Evolutionary conservation across 768 basidiomycete species (phyloP).

Genomic region (Termitomyces titanicus): DNA sequence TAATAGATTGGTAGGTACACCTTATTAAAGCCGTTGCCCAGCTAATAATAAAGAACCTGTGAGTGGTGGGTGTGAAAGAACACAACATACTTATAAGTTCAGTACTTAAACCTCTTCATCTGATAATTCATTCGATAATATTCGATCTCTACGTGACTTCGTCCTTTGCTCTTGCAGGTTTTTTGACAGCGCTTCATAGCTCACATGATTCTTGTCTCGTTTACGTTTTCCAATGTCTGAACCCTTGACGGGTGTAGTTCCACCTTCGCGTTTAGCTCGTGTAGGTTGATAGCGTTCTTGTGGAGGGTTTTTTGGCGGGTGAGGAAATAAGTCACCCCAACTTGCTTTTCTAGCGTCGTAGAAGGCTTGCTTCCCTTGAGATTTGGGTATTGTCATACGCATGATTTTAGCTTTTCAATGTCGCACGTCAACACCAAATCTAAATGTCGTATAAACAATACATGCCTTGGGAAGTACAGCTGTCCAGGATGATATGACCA

Average conservation of each 20-base stretch:
- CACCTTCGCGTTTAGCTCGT: constrained; percentile 25
- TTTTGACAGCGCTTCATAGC: constrained; percentile 35
- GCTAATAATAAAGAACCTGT: constrained; percentile 6
- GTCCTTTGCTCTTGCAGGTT: constrained; percentile 36
- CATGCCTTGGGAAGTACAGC: constrained; percentile 79
- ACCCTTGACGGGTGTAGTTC: constrained; percentile 28
- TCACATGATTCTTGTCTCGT: constrained; percentile 24
- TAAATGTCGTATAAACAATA: neutral
- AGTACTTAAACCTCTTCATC: neutral
- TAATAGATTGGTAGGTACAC: constrained; percentile 14
- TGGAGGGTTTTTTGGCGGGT: constrained; percentile 73
- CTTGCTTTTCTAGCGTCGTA: constrained; percentile 91
- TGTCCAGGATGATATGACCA: constrained; percentile 90
- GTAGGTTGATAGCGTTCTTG: constrained; percentile 55
- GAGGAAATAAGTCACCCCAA: constrained; percentile 97
- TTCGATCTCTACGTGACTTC: constrained; percentile 26
- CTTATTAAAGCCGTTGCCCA: neutral
- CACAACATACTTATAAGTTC: neutral
- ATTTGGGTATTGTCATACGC: constrained; percentile 87
- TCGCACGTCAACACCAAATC: neutral
- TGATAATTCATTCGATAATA: neutral
- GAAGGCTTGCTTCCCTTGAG: constrained; percentile 92
- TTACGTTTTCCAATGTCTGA: constrained; percentile 54
- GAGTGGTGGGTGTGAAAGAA: constrained; percentile 1
- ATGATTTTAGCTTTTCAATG: constrained; percentile 72